These are phyloP conservation scores for Cicer cuneatum DNA, from an alignment of 306 rosid genomes.

Conservation along the genomic window DNA sequence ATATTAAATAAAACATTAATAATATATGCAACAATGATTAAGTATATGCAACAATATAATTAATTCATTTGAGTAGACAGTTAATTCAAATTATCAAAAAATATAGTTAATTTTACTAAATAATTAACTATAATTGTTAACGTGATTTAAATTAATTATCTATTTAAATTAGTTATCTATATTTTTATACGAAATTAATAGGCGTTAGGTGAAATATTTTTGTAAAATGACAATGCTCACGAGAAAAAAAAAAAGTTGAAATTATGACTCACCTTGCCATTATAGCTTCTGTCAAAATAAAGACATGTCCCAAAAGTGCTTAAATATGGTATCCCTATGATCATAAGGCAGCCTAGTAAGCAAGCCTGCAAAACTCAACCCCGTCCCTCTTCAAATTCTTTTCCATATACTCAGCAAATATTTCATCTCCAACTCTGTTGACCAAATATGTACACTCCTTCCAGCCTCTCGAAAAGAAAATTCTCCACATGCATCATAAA, in stretches of 20 bases:
- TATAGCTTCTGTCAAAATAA: conserved; percentile 48
- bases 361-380: conserved; percentile 60
- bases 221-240: neutral
- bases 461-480: conserved; percentile 53
- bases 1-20: too few relatives aligned
- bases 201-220: neutral
- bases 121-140: too few relatives aligned
- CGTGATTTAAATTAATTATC: too few relatives aligned
- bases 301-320: conserved; percentile 71
- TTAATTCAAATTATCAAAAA: too few relatives aligned
- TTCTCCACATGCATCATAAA: conserved; percentile 58
- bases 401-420: conserved; percentile 59
- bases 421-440: conserved; percentile 70
- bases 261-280: conserved; percentile 48
- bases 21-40: too few relatives aligned
- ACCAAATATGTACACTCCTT: conserved; percentile 78
- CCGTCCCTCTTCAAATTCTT: conserved; percentile 36
- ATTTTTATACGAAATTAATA: too few relatives aligned
- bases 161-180: too few relatives aligned
- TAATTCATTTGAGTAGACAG: too few relatives aligned
- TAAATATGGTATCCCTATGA: conserved; percentile 51
- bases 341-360: conserved; percentile 69
- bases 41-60: too few relatives aligned
- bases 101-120: too few relatives aligned
- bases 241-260: neutral